Base-by-base conservation (phyloP, 2,329 filamentous ascomycete genomes). In the Phialophora chinensis region DNA sequence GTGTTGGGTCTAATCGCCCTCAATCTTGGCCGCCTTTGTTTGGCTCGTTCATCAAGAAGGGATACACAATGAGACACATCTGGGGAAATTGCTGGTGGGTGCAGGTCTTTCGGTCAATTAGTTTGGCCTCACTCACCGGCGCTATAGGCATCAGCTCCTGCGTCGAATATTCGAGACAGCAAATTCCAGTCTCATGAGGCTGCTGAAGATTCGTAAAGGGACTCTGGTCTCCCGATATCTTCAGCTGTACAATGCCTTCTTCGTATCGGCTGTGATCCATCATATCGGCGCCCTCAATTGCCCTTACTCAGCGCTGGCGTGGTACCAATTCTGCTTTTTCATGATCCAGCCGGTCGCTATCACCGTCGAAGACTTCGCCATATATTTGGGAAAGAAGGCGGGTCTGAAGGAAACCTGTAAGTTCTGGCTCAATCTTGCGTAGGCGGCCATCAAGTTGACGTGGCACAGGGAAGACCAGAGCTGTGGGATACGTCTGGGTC, bases 321-420 rank as follows among this genome's bases (percentile, higher is more conserved):
- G 55, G 63, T 61, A 57, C 44, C 66, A 70, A 27, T 66, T 67
- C 12, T 42, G 52, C 14, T 70, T 70, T 53, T 70, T 70, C 58
- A 58, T 70, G 68, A 52, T 68, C 50, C 68, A 70, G 60, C 66
- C 68, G 5, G 60, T 68, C 8, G 68, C 63, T 35, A 66, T 70
- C 49, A 66, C 63, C 4, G 17, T 65, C 12, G 68, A 70, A 56
- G 66, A 70, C 52, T 54, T 66, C 11, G 66, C 49, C n/a, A 66
- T 68, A 14, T 66, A 66, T 42, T 12, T 63, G 25, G 66, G 66
- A 12, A 66, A 53, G 60, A 61, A 62, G 38, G 42, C 47, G 31
- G 68, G 56, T 33, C 23, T 70, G 25, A 49, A 55, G 53, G 55
- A 68, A 8, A 68, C 27, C 23, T 65, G 66, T 70, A 62, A 61